Base-by-base conservation (phyloP, 192 early-diverging fungal species). In the Allomyces macrogynus region DNA sequence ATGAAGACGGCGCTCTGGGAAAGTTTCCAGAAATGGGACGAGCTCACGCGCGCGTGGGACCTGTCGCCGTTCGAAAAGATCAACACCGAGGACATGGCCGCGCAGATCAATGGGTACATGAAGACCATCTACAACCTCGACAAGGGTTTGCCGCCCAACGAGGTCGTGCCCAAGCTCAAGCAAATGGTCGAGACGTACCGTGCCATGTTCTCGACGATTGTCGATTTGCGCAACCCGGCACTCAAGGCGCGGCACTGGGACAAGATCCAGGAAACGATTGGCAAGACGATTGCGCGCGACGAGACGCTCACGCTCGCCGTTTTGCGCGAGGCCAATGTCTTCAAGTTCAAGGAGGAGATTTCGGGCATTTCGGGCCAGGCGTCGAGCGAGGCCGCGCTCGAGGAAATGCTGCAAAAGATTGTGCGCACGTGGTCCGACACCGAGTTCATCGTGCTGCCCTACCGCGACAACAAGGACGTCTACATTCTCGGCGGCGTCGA, bases 111-210 rank as follows among this genome's bases (percentile, higher is more conserved):
- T 40, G 27, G 63, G 5, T 84, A 73, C 62, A 43, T 77, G n/a
- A 84, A 84, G 62, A 77, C 68, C 12, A 78, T 79, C 11, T 84
- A 84, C 67, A 70, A 67, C 22, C 72, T 84, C 20, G 82, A 84
- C 69, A 84, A 84, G 64, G 82, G 82, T 0, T 67, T 84, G 40
- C 82, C 82, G n/a, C 82, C 82, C 10, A 84, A 84, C 62, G 82
- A 84, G 43, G 80, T 84, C 24, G 82, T 84, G 10, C 82, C 82
- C 16, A 72, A 72, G 64, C 70, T 84, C 23, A 84, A 82, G 66
- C 63, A 67, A 8, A 72, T 76, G 70, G 79, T 83, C 11, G 79
- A 83, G 32, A 74, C 79, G 43, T 81, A 75, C 62, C 69, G 79
- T n/a, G 42, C 42, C 24, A 79, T 81, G 73, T 79, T 79, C 62